Evolutionary conservation across 208 protist species (phyloP).

Genomic region (Acanthamoeba sp.): DNA sequence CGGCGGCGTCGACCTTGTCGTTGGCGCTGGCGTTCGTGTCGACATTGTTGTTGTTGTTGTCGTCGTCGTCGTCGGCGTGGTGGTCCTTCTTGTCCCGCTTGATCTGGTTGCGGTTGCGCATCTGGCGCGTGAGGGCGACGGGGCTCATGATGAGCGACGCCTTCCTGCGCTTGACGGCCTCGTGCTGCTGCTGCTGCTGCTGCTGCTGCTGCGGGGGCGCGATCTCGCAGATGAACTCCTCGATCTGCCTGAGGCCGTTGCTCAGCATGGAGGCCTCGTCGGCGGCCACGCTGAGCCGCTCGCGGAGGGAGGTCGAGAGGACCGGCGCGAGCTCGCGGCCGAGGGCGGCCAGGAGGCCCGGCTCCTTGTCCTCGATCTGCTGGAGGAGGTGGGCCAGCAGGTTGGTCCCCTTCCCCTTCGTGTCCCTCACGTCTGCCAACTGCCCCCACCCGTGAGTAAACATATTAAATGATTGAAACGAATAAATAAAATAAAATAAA

Average conservation of each 20-base stretch:
- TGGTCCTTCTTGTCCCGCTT: too few species aligned
- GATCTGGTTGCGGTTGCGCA: background rate
- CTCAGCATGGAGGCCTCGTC: background rate
- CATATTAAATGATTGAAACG: too few species aligned
- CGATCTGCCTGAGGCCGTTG: conserved; percentile 13
- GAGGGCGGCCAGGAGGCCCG: background rate
- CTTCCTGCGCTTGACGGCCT: too few species aligned
- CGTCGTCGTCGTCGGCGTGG: too few species aligned
- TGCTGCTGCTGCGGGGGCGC: background rate
- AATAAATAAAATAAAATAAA: too few species aligned
- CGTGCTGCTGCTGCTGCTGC: background rate
- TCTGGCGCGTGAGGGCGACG: background rate
- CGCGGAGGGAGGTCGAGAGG: background rate
- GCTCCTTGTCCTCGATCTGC: background rate
- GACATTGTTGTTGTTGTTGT: too few species aligned
- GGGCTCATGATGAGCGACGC: background rate
- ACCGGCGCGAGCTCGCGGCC: background rate
- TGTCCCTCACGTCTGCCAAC: background rate
- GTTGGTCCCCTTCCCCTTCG: background rate
- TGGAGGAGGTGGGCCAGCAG: conserved; percentile 1
- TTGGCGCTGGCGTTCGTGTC: too few species aligned
- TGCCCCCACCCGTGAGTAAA: background rate
- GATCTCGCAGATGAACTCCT: conserved; percentile 28
- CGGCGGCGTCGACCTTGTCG: too few species aligned
- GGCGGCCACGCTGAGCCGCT: background rate